Evolutionary conservation across 495 filamentous ascomycete genomes (phyloP), one percentile per base, ranked within the genome.

Genomic region (Chlorociboria aeruginascens): DNA sequence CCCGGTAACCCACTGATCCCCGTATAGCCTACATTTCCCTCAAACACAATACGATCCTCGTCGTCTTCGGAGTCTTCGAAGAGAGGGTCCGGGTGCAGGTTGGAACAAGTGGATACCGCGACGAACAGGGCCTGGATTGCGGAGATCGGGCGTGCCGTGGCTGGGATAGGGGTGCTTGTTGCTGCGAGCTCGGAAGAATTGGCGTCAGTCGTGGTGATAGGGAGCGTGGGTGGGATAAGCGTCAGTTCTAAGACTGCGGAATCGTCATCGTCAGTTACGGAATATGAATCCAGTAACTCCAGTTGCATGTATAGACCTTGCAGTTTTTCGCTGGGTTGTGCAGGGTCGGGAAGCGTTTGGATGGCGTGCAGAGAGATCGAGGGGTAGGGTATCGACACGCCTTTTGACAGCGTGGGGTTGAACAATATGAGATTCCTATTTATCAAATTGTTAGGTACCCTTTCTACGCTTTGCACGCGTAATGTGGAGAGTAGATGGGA

Each of bases 341-440:
- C 43, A 13, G 59, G 56, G 40, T 59, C 53, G 8, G 65, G 67
- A 50, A 75, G 63, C 46, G 75, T 75, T 63, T 89, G 83, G 63
- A 89, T 77, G 8, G 89, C 92, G 64, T 98, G 92, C 8, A 97
- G 78, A 29, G 82, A 84, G 59, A 98, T 87, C 31, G 79, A 66
- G 3, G 85, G 87, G 69, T 95, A 98, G 11, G 88, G 84, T 49
- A 98, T 88, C 34, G 79, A 73, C 43, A 95, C 58, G 43, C 89
- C 89, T 3, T 63, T 65, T 31, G 70, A 65, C 39, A 67, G 69
- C 14, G 74, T 45, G 40, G 74, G 64, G 60, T 78, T 83, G 69
- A 78, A 90, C 53, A 94, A 65, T 39, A 78, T 76, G 50, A 95
- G 70, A 65, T 81, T 80, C 43, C 87, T 93, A 47, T 25, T n/a